Base-by-base conservation (phyloP, 2,329 filamentous ascomycete genomes). In the Colletotrichum sp. region DNA sequence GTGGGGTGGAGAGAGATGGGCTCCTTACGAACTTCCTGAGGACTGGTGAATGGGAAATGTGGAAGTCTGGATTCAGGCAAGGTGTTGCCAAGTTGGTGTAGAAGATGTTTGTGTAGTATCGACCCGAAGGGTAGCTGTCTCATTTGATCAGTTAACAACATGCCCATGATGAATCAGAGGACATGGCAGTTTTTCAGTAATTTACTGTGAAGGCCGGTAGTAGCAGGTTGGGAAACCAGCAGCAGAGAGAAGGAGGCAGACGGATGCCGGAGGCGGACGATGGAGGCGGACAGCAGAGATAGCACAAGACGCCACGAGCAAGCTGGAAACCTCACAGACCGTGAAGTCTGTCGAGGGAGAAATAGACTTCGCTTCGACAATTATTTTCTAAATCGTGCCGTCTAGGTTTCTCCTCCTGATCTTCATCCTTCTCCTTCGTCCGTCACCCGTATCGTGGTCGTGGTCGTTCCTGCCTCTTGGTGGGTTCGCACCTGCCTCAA, bases 31-130 rank as follows among this genome's bases (percentile, higher is more conserved):
- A 48, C 5, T 4, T 7, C 44, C 39, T 6, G 3, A 48, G 4
- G 4, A 48, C 39, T 48, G 44, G 2, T 13, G 10, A 48, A 13
- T 2, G 2, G n/a, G 3, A 13, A 1, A 48, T 3, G 44, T 3
- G 10, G 1, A 28, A 22, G 44, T 4, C 3, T 4, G 44, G 9
- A 4, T 0, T 22, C 2, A 3, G n/a, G 4, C 2, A 4, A 52
- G n/a, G 8, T 52, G 3, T 22, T 2, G 44, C 44, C n/a, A 52
- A 36, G 0, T 36, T 36, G 34, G 34, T 36, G 18, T 12, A 48
- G 18, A 48, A 12, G 9, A 1, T 48, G 18, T 22, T 10, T 4
- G 10, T 22, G 5, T n/a, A 12, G 2, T 4, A n/a, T 48, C 39
- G n/a, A 48, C 1, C 9, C 8, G 0, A 48, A 2, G 5, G 9